Evolutionary conservation across 2,329 filamentous ascomycete species (phyloP).

Genomic region (Elsinoe batatas): DNA sequence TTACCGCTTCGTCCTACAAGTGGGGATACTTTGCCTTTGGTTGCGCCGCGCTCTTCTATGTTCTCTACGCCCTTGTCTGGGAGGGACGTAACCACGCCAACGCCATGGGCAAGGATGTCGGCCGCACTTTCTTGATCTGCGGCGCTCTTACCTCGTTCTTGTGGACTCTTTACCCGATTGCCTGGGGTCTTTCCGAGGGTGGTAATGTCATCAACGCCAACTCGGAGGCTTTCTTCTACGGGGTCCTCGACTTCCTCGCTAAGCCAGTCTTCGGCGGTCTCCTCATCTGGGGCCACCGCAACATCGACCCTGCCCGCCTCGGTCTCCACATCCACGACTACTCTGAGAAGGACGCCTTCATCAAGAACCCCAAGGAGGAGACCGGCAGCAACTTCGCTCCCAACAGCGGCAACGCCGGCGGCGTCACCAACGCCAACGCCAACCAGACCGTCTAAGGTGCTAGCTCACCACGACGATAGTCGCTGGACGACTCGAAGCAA

Average conservation of each 20-base stretch:
- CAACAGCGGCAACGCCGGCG: constrained; percentile 20
- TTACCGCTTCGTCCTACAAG: constrained; percentile 54
- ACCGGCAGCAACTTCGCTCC: constrained; percentile 14
- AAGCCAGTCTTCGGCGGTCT: constrained; percentile 55
- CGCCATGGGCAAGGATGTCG: constrained; percentile 44
- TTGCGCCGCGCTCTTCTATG: constrained; percentile 44
- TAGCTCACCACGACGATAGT: not conserved
- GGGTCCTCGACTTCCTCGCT: constrained; percentile 53
- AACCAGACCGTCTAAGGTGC: constrained; percentile 10
- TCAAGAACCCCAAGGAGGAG: constrained; percentile 18
- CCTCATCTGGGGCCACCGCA: constrained; percentile 53
- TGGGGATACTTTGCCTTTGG: constrained; percentile 58
- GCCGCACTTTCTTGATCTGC: constrained; percentile 44
- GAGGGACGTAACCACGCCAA: constrained; percentile 49
- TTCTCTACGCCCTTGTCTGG: constrained; percentile 50
- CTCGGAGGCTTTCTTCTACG: constrained; percentile 57
- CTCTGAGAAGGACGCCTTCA: constrained; percentile 29
- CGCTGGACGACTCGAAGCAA: not conserved
- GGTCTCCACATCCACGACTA: constrained; percentile 45
- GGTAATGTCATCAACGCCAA: constrained; percentile 57
- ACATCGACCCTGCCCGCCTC: constrained; percentile 48
- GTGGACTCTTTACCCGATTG: constrained; percentile 56
- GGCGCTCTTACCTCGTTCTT: constrained; percentile 51
- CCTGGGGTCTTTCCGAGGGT: constrained; percentile 54
- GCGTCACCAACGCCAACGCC: constrained; percentile 17